Evolutionary conservation across 495 filamentous ascomycete species (phyloP).

Genomic region (Neurospora sp.): DNA sequence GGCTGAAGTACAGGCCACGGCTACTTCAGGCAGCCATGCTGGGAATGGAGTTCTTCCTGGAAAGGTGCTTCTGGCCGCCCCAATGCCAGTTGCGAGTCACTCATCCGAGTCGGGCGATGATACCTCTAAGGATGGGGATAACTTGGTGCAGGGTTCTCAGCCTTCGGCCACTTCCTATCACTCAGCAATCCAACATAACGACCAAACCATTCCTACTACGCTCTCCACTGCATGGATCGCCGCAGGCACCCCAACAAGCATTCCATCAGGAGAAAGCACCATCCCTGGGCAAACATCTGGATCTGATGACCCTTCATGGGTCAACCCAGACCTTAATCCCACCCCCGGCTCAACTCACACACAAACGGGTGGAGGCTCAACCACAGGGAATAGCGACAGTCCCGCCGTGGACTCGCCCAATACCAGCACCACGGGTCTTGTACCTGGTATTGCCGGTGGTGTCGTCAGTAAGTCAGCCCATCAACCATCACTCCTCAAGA

Average conservation of each 20-base stretch:
- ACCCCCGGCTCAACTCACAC: not conserved
- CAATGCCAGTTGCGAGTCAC: not conserved
- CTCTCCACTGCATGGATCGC: not conserved
- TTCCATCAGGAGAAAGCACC: not conserved
- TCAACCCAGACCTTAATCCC: not conserved
- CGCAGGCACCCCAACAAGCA: not conserved
- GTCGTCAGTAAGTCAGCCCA: constrained; percentile 11
- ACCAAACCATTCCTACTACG: not conserved
- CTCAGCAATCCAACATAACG: not conserved
- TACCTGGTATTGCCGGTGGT: constrained; percentile 14
- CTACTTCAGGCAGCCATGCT: not conserved
- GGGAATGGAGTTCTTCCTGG: not conserved
- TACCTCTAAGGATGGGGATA: not conserved
- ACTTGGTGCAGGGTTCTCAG: not conserved
- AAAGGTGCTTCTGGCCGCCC: not conserved
- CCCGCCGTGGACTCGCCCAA: not conserved
- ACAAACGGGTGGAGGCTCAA: not conserved
- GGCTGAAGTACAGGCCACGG: not conserved
- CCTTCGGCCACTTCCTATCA: not conserved
- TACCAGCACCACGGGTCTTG: not conserved
- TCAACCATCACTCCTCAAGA: not conserved
- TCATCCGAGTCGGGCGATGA: not conserved
- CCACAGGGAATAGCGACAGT: not conserved
- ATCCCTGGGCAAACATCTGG: not conserved
- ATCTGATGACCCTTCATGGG: not conserved